Base-by-base conservation (phyloP, 352 stramenopile genomes). In the Phytophthora niederhauseri region DNA sequence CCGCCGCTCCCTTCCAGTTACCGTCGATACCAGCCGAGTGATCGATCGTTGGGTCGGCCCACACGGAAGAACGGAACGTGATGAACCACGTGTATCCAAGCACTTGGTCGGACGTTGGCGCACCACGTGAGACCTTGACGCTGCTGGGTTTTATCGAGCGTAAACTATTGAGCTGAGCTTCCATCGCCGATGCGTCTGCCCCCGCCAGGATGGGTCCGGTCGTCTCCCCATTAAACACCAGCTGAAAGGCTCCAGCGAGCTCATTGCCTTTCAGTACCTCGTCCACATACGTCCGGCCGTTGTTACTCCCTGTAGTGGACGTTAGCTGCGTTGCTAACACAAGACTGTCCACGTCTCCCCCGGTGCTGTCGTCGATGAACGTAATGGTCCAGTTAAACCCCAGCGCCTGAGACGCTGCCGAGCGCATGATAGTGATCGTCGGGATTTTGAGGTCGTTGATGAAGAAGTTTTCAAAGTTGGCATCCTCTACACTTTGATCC, bases 161-260 rank as follows among this genome's bases (percentile, higher is more conserved):
- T 14, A 99, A 72, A 48, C 85, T 92, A 61, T 98, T 99, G 14
- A 99, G 79, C 14, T 97, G 81, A 3, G 84, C 79, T 73, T 98
- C 78, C 6, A 99, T 89, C 11, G 92, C 90, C 6, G 75, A 57
- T 20, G 87, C 85, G 45, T 88, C 84, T 0, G 94, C 94, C 43
- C 94, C 86, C 65, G 96, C 93, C 19, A 86, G 66, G 30, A 99
- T 96, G 19, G 93, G 85, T 14, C 88, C 92, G 0, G 97, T 99
- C 2, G 93, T 97, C 66, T 98, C 91, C n/a, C 94, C 93, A 57
- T 97, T 91, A 70, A 96, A 98, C n/a, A 83, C 84, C 11, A 99
- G 84, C 68, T 97, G 93, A 56, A 98, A 99, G 0, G 85, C 96
- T 4, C 95, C 95, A 7, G 84, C 68, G 17, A 99, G 68, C 49